phyloP scores from a whole-genome alignment of 2,329 filamentous ascomycete species.

The Aureobasidium sp. region DNA sequence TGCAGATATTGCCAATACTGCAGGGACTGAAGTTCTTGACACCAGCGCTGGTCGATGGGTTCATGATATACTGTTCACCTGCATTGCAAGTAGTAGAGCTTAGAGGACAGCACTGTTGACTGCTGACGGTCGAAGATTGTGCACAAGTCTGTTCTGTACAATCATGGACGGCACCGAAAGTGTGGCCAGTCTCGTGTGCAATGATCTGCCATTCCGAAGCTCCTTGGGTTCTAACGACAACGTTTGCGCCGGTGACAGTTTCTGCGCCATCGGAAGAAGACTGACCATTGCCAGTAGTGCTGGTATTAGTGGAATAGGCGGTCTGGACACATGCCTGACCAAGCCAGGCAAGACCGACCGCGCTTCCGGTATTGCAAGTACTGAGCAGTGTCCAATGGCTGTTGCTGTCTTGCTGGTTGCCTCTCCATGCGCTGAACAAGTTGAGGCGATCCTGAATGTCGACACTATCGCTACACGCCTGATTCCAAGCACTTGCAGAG shows the following conservation, averaged over 20 bases:
- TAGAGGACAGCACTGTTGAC: constrained; percentile 75
- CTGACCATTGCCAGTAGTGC: constrained; percentile 31
- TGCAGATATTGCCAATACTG: constrained; percentile 89
- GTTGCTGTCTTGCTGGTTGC: constrained; percentile 67
- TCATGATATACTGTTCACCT: constrained; percentile 82
- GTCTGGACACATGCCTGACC: constrained; percentile 71
- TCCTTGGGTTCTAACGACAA: constrained; percentile 65
- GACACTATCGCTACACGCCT: constrained; percentile 55
- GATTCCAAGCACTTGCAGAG: constrained; percentile 72
- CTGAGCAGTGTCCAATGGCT: constrained; percentile 90
- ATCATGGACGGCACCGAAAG: constrained; percentile 93
- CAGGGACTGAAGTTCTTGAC: constrained; percentile 81
- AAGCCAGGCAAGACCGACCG: constrained; percentile 89
- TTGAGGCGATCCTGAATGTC: constrained; percentile 74
- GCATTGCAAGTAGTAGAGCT: constrained; percentile 64
- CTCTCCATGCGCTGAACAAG: constrained; percentile 83
- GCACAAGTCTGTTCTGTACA: constrained; percentile 64
- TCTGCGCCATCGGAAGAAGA: constrained; percentile 47
- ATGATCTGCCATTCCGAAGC: constrained; percentile 89
- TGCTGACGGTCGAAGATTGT: constrained; percentile 51
- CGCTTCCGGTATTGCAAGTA: constrained; percentile 71
- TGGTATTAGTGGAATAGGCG: constrained; percentile 40
- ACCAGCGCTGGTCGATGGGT: constrained; percentile 69
- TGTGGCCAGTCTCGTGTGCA: constrained; percentile 89
- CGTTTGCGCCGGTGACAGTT: constrained; percentile 77